Percentiles rank a stretch among this genome's conserved stretches.
These are phyloP conservation scores for Paramecium sexaurelia DNA, from an alignment of 73 alveolate species.

Conservation along the genomic window DNA sequence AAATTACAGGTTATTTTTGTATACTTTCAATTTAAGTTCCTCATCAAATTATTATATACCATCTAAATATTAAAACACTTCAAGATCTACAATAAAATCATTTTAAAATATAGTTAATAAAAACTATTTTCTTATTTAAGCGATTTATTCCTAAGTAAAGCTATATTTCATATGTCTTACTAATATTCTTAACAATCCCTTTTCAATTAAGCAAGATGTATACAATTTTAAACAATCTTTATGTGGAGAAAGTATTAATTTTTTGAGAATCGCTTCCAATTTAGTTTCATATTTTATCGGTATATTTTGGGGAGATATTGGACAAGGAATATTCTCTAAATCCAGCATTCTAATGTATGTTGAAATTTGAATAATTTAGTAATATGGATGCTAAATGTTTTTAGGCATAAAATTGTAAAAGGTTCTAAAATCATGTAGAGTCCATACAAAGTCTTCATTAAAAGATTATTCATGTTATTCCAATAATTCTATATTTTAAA, in stretches of 20 bases:
- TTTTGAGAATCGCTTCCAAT: not conserved
- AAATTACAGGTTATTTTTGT: not conserved
- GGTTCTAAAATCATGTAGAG: not conserved
- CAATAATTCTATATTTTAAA: not conserved
- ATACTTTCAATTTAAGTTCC: not conserved
- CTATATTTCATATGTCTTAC: not conserved
- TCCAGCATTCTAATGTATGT: not conserved
- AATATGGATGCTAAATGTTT: not conserved
- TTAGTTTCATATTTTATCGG: not conserved
- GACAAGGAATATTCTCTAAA: not conserved
- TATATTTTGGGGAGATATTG: not conserved
- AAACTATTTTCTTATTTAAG: not conserved
- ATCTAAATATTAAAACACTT: not conserved
- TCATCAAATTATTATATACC: not conserved
- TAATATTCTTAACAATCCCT: not conserved
- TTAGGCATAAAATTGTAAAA: not conserved
- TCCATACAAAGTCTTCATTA: constrained; percentile 43
- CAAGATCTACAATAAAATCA: not conserved
- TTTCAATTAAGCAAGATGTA: not conserved
- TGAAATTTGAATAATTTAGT: not conserved
- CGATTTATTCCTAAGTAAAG: not conserved
- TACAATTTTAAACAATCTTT: not conserved
- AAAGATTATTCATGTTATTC: not conserved
- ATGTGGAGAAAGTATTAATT: not conserved
- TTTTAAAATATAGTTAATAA: not conserved